Base-by-base conservation (phyloP, 805 yeast genomes). In the Myxozyma neglecta region DNA sequence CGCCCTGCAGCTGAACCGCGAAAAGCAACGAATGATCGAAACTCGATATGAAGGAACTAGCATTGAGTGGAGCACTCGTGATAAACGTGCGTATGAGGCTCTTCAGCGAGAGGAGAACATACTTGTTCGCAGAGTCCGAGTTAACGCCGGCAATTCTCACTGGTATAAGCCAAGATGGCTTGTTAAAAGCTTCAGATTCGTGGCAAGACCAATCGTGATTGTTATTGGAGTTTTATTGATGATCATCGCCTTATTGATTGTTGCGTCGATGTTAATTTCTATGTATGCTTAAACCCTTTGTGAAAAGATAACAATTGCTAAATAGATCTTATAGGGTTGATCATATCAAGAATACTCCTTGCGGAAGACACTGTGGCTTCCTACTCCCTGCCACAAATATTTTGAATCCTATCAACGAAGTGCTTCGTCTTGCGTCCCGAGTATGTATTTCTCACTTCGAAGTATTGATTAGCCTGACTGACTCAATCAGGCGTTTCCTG, bases 11-110 rank as follows among this genome's bases (percentile, higher is more conserved):
- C 59, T 66, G 20, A 68, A 68, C 53, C 63, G 66, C n/a, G 70
- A 68, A 59, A 64, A 67, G 56, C 70, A 68, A 59, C 65, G 71
- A n/a, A 60, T 66, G 61, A 65, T 68, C n/a, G 70, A 68, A 39
- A 59, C 60, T 11, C 63, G 64, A 14, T 63, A 68, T 51, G 68
- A 68, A 46, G 64, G 68, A 8, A 46, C 63, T 9, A 46, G 60
- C 18, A 56, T 51, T 13, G 63, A 57, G 18, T 68, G 70, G 70
- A 65, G 67, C 53, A 52, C 69, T 14, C 57, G 70, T 24, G 70
- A 68, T 55, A 61, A 66, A 40, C 61, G 70, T 29, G 66, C 66
- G 14, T 68, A 68, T 35, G 69, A 67, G 48, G 48, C 46, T 9
- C 50, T 68, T 29, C 70, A 68, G 35, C 67, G 70, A 3, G 70